Base-by-base conservation (phyloP, 805 yeast species). In the Tetrapisispora phaffii region DNA sequence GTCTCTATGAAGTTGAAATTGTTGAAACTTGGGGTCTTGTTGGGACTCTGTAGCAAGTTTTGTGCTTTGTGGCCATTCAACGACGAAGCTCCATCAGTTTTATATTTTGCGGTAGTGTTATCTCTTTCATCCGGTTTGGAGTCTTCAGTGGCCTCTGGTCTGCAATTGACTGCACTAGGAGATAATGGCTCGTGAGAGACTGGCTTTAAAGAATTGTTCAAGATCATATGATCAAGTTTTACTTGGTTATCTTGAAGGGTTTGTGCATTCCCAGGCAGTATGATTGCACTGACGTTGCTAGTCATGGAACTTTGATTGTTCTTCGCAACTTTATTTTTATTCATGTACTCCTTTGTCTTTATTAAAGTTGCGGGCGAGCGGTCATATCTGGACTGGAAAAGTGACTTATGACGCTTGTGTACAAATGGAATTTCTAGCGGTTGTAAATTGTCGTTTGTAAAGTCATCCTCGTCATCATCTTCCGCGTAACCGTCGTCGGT, bases 401-500 rank as follows among this genome's bases (percentile, higher is more conserved):
- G 34, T 17, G 59, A 54, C 28, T 46, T 28, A 20, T 42, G 44
- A 8, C 40, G 38, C 29, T 35, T 42, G 1, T 19, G 13, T 3
- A 41, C 44, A 28, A 59, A 54, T 5, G 61, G 58, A 6, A 61
- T 56, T 29, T 61, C 66, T 36, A 61, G 44, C 4, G 61, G 63
- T 34, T 46, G 43, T 13, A 10, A 24, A 21, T 47, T 49, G 31
- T 42, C 40, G 5, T 35, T 28, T 15, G 26, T 31, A 10, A 19
- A 19, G 1, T 55, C 59, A 23, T 51, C 59, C 19, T 60, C 66
- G 39, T 58, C 63, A 42, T 59, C 62, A 43, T 59, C 64, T 44
- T 58, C 64, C 0, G 55, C 57, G 42, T 58, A 58, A 19, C 62
- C 64, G 24, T 58, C 64, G 35, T 58, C 62, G 2, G 56, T 49